These are phyloP conservation scores for Balakata baccata DNA, from an alignment of 345 rosid species.

Conservation along the genomic window DNA sequence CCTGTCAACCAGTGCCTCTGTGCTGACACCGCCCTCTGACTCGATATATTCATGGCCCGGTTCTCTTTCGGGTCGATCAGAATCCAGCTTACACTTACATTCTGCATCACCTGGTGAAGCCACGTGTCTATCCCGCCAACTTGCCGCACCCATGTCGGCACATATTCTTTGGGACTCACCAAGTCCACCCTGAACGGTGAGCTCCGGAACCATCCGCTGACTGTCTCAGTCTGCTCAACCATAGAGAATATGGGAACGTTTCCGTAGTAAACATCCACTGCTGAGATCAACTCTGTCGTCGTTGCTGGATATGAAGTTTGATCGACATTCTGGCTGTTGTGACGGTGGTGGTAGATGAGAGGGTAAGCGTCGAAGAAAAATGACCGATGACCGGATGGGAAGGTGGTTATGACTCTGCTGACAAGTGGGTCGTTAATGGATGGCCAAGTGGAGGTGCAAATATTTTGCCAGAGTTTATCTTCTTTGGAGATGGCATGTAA, in stretches of 20 bases:
- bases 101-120: constrained; percentile 49
- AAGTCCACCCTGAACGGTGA: constrained; percentile 68
- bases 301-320: background rate
- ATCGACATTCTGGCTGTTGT: constrained; percentile 2
- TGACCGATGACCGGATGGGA: constrained; percentile 54
- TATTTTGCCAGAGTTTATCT: constrained; percentile 48
- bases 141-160: constrained; percentile 26
- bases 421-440: constrained; percentile 44
- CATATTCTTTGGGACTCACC: constrained; percentile 48
- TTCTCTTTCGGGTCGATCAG: constrained; percentile 54
- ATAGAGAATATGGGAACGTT: constrained; percentile 44
- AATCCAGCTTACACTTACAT: constrained; percentile 59
- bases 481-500: constrained; percentile 43
- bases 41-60: constrained; percentile 60
- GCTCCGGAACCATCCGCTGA: constrained; percentile 46
- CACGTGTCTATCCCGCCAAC: constrained; percentile 31
- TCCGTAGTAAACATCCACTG: constrained; percentile 63
- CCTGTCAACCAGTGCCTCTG: constrained; percentile 70
- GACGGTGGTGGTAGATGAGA: constrained; percentile 24
- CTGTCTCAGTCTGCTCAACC: constrained; percentile 43
- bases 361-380: constrained; percentile 67
- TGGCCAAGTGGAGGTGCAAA: constrained; percentile 59
- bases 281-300: constrained; percentile 44
- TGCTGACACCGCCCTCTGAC: constrained; percentile 52
- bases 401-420: constrained; percentile 38